Evolutionary conservation across 1,284 basidiomycete genomes (phyloP).

Genomic region (Golubevia pallescens): DNA sequence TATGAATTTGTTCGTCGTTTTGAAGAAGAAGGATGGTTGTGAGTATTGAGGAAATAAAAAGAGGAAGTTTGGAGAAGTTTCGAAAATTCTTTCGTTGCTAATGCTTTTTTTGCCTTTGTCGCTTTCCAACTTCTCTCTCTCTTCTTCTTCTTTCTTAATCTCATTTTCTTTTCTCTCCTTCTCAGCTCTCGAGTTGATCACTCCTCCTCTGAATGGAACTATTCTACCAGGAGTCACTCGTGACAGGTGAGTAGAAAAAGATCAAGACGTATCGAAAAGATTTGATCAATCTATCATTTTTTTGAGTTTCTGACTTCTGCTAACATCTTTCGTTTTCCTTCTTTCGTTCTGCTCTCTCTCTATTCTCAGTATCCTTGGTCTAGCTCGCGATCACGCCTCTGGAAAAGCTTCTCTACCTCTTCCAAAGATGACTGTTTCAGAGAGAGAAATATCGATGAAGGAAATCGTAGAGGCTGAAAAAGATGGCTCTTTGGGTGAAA

Average conservation of each 20-base stretch:
- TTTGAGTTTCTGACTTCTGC: no score
- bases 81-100: not conserved
- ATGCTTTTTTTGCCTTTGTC: no score
- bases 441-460: constrained; percentile 85
- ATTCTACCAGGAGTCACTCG: constrained; percentile 96
- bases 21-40: constrained; percentile 78
- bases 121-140: not conserved
- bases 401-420: constrained; percentile 73
- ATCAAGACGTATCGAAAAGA: no score
- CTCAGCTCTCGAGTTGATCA: constrained; percentile 78
- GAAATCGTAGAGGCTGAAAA: constrained; percentile 80
- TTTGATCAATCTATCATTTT: no score
- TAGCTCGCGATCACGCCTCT: constrained; percentile 77
- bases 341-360: no score
- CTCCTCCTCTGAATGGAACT: constrained; percentile 90
- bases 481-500: constrained; percentile 78
- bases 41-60: no score
- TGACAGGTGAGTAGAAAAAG: no score
- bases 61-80: no score
- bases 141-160: no score
- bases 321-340: constrained; percentile 6
- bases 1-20: constrained; percentile 93
- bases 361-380: constrained; percentile 70
- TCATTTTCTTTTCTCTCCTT: no score
- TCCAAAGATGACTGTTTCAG: constrained; percentile 74